Base-by-base conservation (phyloP, 192 early-diverging fungal species). In the Podila horticola region DNA sequence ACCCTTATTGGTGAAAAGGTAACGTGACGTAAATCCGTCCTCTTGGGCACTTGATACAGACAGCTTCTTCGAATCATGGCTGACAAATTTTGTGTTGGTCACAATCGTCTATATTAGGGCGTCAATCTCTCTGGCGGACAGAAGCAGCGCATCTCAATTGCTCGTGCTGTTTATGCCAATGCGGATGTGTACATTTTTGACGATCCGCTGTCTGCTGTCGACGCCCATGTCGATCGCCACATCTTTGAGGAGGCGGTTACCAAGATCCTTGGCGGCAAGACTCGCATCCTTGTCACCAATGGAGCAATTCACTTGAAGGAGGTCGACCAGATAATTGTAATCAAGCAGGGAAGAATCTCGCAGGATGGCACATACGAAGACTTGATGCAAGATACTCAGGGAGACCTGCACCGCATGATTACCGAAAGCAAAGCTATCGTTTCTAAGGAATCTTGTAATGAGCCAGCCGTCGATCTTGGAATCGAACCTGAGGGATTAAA, bases 121-220 rank as follows among this genome's bases (percentile, higher is more conserved):
- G 91, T 96, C 72, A 97, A 94, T 58, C 84, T 98, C 20, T 94
- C 93, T 28, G 97, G 97, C 58, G 97, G 97, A 17, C 97, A 98
- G 67, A 96, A 95, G 75, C 91, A 92, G 26, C 91, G 89, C 59
- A 83, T 88, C 50, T 85, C 86, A 8, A 81, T 88, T 41, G 88
- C 86, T 82, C 92, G 75, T 58, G 96, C 97, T 3, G 95, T 97
- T 24, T 99, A 99, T 75, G 88, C 95, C 15, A 83, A 92, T 17
- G 93, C 94, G 12, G 96, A 97, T 85, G 57, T 81, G 15, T 81
- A 81, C 57, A 81, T 81, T 60, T 62, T 81, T 26, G 88, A 91
- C 71, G 90, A 91, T 60, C 84, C 86, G 26, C 67, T 91, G 11
- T 87, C 85, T 31, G 90, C 90, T 59, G 90, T 91, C 20, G 90